A percentile compares a stretch with the other conserved stretches of the same genome.
Evolutionary conservation across 129 eudicot genomes (phyloP).

Genomic region (Tagetes patula): DNA sequence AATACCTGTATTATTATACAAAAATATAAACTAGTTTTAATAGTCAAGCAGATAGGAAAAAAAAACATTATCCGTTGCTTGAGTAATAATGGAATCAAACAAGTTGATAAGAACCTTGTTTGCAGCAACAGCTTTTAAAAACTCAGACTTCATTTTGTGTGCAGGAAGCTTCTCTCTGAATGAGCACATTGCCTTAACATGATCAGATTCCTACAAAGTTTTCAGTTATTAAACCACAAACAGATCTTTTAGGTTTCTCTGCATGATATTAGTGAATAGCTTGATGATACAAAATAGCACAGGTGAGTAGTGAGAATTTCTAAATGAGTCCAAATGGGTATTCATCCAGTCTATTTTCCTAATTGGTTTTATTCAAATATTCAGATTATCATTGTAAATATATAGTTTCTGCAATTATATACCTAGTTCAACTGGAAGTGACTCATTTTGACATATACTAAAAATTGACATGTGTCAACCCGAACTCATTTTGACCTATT

Average conservation of each 20-base stretch:
- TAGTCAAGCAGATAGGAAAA: not conserved
- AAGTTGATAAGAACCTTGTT: constrained; percentile 55
- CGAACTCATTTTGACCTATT: not conserved
- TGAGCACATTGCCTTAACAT: constrained; percentile 56
- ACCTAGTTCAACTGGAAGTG: not conserved
- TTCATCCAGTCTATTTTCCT: not conserved
- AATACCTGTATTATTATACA: constrained; percentile 43
- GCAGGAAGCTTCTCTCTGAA: constrained; percentile 96
- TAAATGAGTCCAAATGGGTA: not conserved
- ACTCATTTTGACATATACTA: not conserved
- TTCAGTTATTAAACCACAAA: constrained; percentile 15
- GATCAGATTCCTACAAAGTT: constrained; percentile 48
- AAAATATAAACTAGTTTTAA: not conserved
- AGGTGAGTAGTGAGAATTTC: not conserved
- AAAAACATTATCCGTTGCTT: not conserved
- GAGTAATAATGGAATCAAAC: not conserved
- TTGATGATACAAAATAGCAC: not conserved
- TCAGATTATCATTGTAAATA: not conserved
- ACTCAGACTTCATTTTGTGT: constrained; percentile 64
- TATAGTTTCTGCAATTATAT: not conserved
- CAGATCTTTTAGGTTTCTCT: constrained; percentile 5
- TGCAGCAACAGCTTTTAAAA: constrained; percentile 76
- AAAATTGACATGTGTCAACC: not conserved
- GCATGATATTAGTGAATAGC: not conserved
- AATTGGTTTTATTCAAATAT: not conserved